These are phyloP conservation scores for Carpinus viminea DNA, from an alignment of 306 rosid genomes.

Conservation along the genomic window DNA sequence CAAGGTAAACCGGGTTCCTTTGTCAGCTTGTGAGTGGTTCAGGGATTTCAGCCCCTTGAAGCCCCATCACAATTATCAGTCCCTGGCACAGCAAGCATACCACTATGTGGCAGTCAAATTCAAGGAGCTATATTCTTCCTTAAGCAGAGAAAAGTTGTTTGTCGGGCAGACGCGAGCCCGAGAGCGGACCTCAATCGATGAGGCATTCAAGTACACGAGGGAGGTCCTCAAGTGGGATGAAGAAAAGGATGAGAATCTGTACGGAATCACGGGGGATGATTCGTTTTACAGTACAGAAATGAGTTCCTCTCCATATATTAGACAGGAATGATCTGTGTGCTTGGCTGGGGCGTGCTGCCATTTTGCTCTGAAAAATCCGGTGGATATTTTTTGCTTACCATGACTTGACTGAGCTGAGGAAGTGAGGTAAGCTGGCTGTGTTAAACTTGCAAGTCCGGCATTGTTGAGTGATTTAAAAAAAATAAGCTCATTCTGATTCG, in stretches of 20 bases:
- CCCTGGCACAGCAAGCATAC: slow-evolving; percentile 78
- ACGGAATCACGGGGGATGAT: slow-evolving; percentile 55
- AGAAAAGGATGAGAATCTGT: slow-evolving; percentile 65
- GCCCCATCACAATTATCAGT: slow-evolving; percentile 58
- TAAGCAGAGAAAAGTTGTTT: slow-evolving; percentile 65
- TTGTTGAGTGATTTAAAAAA: neutral
- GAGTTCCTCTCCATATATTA: slow-evolving; percentile 58
- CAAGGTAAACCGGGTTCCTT: slow-evolving; percentile 62
- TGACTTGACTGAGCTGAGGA: neutral
- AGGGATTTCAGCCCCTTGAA: slow-evolving; percentile 72
- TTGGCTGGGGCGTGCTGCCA: slow-evolving; percentile 12
- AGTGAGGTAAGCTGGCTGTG: neutral
- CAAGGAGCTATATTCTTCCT: slow-evolving; percentile 70
- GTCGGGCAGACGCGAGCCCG: slow-evolving; percentile 69
- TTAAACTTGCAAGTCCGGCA: neutral
- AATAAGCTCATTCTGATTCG: neutral
- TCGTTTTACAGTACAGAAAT: slow-evolving; percentile 76
- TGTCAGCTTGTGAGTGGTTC: slow-evolving; percentile 86
- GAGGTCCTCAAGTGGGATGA: slow-evolving; percentile 87
- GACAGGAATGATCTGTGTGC: slow-evolving; percentile 53
- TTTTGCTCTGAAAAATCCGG: slow-evolving; percentile 27
- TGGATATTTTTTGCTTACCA: neutral
- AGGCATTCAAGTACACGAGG: slow-evolving; percentile 72
- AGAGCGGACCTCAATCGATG: slow-evolving; percentile 67
- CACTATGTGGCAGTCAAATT: slow-evolving; percentile 77